phyloP scores from a whole-genome alignment of 306 rosid genomes.

The Astragalus membranaceus region DNA sequence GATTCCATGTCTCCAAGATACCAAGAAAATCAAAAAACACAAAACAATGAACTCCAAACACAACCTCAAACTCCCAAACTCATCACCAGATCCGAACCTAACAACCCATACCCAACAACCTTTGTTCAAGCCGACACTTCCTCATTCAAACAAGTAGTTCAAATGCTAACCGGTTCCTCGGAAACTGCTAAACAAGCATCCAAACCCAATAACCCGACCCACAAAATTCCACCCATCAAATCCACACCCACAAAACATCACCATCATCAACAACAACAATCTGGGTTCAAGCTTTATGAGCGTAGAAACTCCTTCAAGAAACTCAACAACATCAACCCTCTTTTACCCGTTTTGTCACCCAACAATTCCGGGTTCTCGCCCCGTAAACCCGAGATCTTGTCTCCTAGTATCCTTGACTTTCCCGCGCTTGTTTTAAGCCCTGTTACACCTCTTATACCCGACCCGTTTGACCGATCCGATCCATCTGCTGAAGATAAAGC shows the following conservation, averaged over 20 bases:
- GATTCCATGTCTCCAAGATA: slow-evolving; percentile 41
- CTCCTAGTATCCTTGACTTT: slow-evolving; percentile 89
- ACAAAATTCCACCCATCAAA: slow-evolving; percentile 71
- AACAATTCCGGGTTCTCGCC: slow-evolving; percentile 45
- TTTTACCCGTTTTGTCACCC: slow-evolving; percentile 38
- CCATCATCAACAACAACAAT: neutral
- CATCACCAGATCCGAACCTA: slow-evolving; percentile 77
- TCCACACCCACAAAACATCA: slow-evolving; percentile 50
- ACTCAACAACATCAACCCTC: slow-evolving; percentile 58
- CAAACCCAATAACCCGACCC: slow-evolving; percentile 25
- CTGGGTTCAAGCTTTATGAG: slow-evolving; percentile 83
- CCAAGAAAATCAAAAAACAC: slow-evolving; percentile 17
- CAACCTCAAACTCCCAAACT: slow-evolving; percentile 32
- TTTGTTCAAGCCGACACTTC: slow-evolving; percentile 86
- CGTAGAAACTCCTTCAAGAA: slow-evolving; percentile 66
- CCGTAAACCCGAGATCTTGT: slow-evolving; percentile 64
- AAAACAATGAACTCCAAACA: slow-evolving; percentile 18
- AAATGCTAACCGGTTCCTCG: slow-evolving; percentile 95
- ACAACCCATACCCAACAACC: slow-evolving; percentile 86
- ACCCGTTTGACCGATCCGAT: slow-evolving; percentile 66
- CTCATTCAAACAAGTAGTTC: slow-evolving; percentile 93
- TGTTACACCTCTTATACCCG: slow-evolving; percentile 77
- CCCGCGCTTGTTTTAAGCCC: slow-evolving; percentile 83
- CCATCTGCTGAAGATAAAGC: slow-evolving; percentile 60
- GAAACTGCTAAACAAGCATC: slow-evolving; percentile 60